Base-by-base conservation (phyloP, 805 yeast genomes). In the Lachancea kluyveri region DNA sequence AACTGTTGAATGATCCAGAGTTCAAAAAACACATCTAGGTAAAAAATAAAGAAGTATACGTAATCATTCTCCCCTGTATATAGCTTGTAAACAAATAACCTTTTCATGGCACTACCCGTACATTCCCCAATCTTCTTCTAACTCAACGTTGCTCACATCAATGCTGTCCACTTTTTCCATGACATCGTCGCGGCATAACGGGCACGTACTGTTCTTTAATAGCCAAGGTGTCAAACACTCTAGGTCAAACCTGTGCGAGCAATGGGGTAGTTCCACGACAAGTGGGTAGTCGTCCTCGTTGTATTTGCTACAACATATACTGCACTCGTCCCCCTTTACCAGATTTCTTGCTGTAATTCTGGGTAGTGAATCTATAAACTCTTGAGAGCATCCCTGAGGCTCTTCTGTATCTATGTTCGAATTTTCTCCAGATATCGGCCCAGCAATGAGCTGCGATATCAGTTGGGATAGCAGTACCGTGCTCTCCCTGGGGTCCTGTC, bases 141-240 rank as follows among this genome's bases (percentile, higher is more conserved):
- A 73, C 29, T 74, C 75, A 13, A 67, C 82, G 32, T 74, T 77
- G 8, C 71, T 72, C 13, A 64, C 68, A 10, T 59, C 60, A 10
- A 55, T 50, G 5, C 42, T 37, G 35, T 38, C 32, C 54, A 61
- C 72, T 62, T 61, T 72, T 31, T 66, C 71, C 13, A 72, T 53
- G 16, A 88, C 73, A 48, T 86, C 79, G 39, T 70, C 74, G 42
- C 97, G 67, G 52, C 96, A 90, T 47, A 90, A 57, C 0, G 97
- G 97, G 50, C 97, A 88, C 0, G 85, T 79, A 2, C 71, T 62
- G 45, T 80, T 75, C 31, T 76, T 63, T 41, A 74, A 72, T 31
- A 90, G 64, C 97, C 97, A 88, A 0, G 94, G 92, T 0, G 81
- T 79, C 22, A 90, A 77, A 54, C 96, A 88, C 44, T 90, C 96